phyloP scores from a whole-genome alignment of 331 rosid species.

The Malus hybrid region DNA sequence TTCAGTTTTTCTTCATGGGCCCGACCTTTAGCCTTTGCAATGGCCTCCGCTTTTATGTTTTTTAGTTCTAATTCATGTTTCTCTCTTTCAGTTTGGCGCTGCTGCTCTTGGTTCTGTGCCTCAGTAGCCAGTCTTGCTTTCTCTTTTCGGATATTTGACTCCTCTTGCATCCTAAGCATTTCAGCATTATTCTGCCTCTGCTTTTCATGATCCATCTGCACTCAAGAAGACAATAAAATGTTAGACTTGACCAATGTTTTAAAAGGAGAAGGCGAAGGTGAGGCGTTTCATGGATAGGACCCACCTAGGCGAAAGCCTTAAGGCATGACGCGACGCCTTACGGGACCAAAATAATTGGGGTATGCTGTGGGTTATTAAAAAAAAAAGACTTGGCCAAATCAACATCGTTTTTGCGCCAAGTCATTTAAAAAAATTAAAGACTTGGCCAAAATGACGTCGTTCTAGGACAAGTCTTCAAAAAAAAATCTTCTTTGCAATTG shows the following conservation, averaged over 20 bases:
- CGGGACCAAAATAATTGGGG: too few relatives aligned
- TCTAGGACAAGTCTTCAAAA: too few relatives aligned
- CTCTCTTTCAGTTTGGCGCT: constrained; percentile 80
- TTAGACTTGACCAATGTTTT: not conserved
- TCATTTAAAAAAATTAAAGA: too few relatives aligned
- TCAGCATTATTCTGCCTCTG: constrained; percentile 85
- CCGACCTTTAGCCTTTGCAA: constrained; percentile 92
- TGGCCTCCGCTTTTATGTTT: constrained; percentile 84
- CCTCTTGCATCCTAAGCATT: constrained; percentile 92
- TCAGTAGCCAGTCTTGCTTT: constrained; percentile 78
- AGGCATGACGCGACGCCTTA: too few relatives aligned
- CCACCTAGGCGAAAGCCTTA: too few relatives aligned
- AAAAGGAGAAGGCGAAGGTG: too few relatives aligned
- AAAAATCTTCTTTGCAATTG: too few relatives aligned
- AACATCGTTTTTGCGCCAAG: too few relatives aligned
- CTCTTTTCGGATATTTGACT: constrained; percentile 76
- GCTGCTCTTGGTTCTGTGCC: constrained; percentile 87
- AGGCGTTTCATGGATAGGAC: too few relatives aligned
- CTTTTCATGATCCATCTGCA: constrained; percentile 79
- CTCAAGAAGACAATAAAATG: constrained; percentile 9
- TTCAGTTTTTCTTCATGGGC: constrained; percentile 81
- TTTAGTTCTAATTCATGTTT: constrained; percentile 89
- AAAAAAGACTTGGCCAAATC: too few relatives aligned
- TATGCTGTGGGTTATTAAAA: too few relatives aligned
- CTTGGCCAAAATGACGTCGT: too few relatives aligned